Percentiles rank a stretch among this genome's conserved stretches.
These are phyloP conservation scores for Candida methanosorbosa DNA, from an alignment of 805 yeast genomes.

Conservation along the genomic window DNA sequence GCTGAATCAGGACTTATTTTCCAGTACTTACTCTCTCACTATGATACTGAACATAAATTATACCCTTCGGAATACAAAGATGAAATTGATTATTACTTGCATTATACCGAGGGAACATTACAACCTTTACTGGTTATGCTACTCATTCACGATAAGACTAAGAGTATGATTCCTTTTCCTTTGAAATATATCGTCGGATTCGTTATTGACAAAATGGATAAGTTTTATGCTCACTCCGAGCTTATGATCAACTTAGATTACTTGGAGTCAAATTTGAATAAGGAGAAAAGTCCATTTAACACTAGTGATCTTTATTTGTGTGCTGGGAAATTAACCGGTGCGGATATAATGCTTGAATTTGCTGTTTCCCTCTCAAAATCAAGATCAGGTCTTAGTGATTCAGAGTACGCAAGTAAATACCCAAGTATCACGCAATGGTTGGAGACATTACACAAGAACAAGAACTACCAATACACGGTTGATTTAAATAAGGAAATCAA, in stretches of 20 bases:
- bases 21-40: slow-evolving; percentile 40
- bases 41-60: slow-evolving; percentile 28
- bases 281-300: too few species aligned
- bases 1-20: slow-evolving; percentile 58
- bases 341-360: slow-evolving; percentile 46
- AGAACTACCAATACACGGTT: too few species aligned
- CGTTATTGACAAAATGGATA: neutral
- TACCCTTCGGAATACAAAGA: slow-evolving; percentile 30
- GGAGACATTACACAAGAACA: too few species aligned
- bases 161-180: slow-evolving; percentile 6
- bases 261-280: slow-evolving; percentile 32
- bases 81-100: slow-evolving; percentile 40
- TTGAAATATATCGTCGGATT: neutral
- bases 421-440: neutral
- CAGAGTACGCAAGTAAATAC: neutral
- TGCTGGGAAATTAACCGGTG: slow-evolving; percentile 41
- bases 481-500: too few species aligned
- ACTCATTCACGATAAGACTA: slow-evolving; percentile 26
- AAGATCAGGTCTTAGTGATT: slow-evolving; percentile 7
- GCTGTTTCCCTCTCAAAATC: slow-evolving; percentile 24
- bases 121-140: slow-evolving; percentile 24
- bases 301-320: slow-evolving; percentile 40
- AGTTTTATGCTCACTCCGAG: neutral
- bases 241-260: slow-evolving; percentile 9
- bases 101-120: slow-evolving; percentile 56